These are phyloP conservation scores for Nidularia sp. DNA, from an alignment of 768 basidiomycete species.

Conservation along the genomic window DNA sequence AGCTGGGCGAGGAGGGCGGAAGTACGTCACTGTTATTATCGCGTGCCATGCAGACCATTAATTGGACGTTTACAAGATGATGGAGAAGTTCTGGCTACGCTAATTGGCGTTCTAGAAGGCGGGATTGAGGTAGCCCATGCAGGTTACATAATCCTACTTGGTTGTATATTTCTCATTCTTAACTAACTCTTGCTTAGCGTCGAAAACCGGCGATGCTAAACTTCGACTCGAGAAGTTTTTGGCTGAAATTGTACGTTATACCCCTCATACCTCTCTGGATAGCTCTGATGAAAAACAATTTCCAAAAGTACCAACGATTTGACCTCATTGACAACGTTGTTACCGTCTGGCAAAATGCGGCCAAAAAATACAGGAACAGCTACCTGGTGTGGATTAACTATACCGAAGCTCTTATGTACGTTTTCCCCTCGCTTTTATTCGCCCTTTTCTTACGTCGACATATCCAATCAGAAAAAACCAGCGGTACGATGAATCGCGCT, in stretches of 20 bases:
- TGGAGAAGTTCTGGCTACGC: slow-evolving; percentile 43
- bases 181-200: slow-evolving; percentile 31
- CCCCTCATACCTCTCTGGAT: not conserved
- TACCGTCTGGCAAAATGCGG: slow-evolving; percentile 60
- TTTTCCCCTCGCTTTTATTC: not conserved
- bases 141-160: slow-evolving; percentile 26
- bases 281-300: not conserved
- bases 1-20: slow-evolving; percentile 33
- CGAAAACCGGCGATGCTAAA: slow-evolving; percentile 67
- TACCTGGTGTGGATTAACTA: slow-evolving; percentile 76
- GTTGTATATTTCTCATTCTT: slow-evolving; percentile 4
- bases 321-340: slow-evolving; percentile 53
- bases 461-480: slow-evolving; percentile 39
- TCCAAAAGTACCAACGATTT: slow-evolving; percentile 39
- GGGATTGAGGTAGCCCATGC: slow-evolving; percentile 60
- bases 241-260: slow-evolving; percentile 59
- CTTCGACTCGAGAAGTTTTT: slow-evolving; percentile 83
- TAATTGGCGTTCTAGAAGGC: slow-evolving; percentile 58
- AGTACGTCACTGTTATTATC: not conserved
- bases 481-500: slow-evolving; percentile 56
- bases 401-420: slow-evolving; percentile 72
- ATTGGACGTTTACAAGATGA: slow-evolving; percentile 13
- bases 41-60: not conserved
- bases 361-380: slow-evolving; percentile 64
- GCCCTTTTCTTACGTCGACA: too few relatives aligned